These are phyloP conservation scores for Fusarium fujikuroi DNA, from an alignment of 2,329 filamentous ascomycete species.

Conservation along the genomic window DNA sequence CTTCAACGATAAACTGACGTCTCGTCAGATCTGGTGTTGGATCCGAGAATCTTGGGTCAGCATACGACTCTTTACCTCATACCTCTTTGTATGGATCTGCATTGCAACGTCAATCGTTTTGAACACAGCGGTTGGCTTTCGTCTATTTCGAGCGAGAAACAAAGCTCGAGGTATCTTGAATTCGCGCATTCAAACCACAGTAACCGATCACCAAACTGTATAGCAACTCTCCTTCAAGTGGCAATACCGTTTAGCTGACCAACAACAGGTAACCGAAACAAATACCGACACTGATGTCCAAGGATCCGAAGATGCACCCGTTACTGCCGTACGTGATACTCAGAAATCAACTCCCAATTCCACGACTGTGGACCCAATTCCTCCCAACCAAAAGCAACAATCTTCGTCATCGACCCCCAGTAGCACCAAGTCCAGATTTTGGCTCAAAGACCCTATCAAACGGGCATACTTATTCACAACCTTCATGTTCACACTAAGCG, in stretches of 20 bases:
- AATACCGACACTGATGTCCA: not conserved
- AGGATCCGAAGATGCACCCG: accelerated
- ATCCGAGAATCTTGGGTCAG: not conserved
- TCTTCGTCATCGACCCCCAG: accelerated
- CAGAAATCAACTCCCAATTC: not conserved
- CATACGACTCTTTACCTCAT: not conserved
- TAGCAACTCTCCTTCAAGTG: accelerated
- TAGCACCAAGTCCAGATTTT: not conserved
- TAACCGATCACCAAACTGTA: not conserved
- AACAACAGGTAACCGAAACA: not conserved
- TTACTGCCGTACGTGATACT: not conserved
- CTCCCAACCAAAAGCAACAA: not conserved
- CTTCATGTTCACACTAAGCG: not conserved
- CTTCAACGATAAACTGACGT: not conserved
- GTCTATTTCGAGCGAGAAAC: not conserved
- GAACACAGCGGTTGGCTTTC: not conserved
- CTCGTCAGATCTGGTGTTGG: not conserved
- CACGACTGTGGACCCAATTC: not conserved
- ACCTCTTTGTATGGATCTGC: not conserved
- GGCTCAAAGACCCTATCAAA: not conserved
- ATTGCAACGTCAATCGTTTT: not conserved
- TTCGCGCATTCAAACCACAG: not conserved
- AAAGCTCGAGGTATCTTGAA: not conserved
- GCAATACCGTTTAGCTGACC: not conserved
- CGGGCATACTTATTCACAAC: not conserved